Percentiles rank a stretch among this genome's conserved stretches.
phyloP scores from a whole-genome alignment of 345 rosid species.

The Schrenkiella parvula region DNA sequence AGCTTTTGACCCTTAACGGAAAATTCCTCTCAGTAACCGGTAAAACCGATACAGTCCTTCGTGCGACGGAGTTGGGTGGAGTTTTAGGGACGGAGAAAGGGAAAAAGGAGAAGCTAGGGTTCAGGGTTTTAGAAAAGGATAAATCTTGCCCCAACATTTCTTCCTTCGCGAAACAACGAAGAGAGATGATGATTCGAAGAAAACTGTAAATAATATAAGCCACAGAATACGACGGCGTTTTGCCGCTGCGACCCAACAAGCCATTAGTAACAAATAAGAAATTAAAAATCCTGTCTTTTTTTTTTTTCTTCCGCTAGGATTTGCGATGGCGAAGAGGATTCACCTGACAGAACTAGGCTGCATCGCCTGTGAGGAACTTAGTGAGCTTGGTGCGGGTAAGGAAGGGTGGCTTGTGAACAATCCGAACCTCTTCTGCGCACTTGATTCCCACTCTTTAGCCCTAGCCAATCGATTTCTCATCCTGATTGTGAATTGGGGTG shows the following conservation, averaged over 20 bases:
- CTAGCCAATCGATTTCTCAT: slow-evolving; percentile 56
- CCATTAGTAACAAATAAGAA: background rate
- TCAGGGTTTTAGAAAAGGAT: slow-evolving; percentile 73
- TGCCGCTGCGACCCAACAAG: background rate
- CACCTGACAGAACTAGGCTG: slow-evolving; percentile 80
- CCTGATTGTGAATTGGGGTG: slow-evolving; percentile 67
- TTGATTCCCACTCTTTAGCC: slow-evolving; percentile 67
- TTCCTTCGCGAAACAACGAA: background rate
- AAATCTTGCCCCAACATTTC: slow-evolving; percentile 45
- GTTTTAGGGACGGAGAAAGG: slow-evolving; percentile 24
- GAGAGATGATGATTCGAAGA: background rate
- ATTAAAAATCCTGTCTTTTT: background rate
- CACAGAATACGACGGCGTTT: slow-evolving; percentile 12
- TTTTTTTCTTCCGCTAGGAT: background rate
- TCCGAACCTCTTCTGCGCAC: slow-evolving; percentile 61
- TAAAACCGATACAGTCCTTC: slow-evolving; percentile 17
- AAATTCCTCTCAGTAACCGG: background rate
- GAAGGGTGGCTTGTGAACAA: slow-evolving; percentile 86
- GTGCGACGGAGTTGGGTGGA: slow-evolving; percentile 14
- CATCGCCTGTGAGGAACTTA: slow-evolving; percentile 75
- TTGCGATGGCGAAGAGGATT: slow-evolving; percentile 57
- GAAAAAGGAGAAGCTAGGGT: slow-evolving; percentile 38
- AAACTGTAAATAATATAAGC: background rate
- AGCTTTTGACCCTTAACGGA: slow-evolving; percentile 14
- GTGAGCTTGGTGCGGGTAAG: slow-evolving; percentile 83